A percentile compares a stretch with the other conserved stretches of the same genome.
These are phyloP conservation scores for Cladosporium velox DNA, from an alignment of 2,329 filamentous ascomycete species.

Conservation along the genomic window DNA sequence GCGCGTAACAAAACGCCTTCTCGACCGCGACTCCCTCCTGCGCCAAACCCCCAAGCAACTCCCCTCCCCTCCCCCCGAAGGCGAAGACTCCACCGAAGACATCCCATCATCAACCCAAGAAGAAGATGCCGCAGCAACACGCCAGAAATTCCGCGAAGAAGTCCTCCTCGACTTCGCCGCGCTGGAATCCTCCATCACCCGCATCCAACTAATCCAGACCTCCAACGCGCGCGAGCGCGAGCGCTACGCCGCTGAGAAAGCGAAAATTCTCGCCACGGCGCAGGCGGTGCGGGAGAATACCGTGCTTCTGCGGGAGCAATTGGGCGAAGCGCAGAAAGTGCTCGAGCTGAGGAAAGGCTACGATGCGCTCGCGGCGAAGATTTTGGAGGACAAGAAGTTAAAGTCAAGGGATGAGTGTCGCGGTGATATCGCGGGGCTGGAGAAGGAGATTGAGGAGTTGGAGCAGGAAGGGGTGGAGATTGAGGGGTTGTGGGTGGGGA, in stretches of 20 bases:
- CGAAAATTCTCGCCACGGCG: conserved; percentile 75
- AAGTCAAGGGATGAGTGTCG: conserved; percentile 82
- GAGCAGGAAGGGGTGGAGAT: conserved; percentile 82
- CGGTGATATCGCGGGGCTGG: conserved; percentile 74
- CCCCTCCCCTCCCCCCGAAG: conserved; percentile 66
- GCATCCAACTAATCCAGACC: conserved; percentile 81
- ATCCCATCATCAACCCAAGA: conserved; percentile 49
- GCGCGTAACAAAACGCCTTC: conserved; percentile 79
- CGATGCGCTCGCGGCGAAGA: conserved; percentile 84
- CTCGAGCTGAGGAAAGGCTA: conserved; percentile 80
- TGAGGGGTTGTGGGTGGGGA: conserved; percentile 78
- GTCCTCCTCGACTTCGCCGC: conserved; percentile 84
- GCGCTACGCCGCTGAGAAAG: conserved; percentile 78
- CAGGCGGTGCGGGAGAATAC: conserved; percentile 77
- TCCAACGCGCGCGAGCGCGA: conserved; percentile 82
- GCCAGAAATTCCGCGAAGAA: conserved; percentile 72
- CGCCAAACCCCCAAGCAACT: conserved; percentile 54
- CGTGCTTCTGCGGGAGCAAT: conserved; percentile 67
- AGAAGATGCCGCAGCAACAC: conserved; percentile 37
- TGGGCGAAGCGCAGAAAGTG: conserved; percentile 74
- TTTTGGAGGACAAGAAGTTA: conserved; percentile 77
- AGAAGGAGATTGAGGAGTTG: conserved; percentile 84
- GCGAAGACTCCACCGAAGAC: conserved; percentile 39
- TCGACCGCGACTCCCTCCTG: conserved; percentile 67
- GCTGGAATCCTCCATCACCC: conserved; percentile 81